A percentile compares a stretch with the other conserved stretches of the same genome.
Conservation (phyloP, 441 rosid genomes). For the Biscutella laevigata region DNA sequence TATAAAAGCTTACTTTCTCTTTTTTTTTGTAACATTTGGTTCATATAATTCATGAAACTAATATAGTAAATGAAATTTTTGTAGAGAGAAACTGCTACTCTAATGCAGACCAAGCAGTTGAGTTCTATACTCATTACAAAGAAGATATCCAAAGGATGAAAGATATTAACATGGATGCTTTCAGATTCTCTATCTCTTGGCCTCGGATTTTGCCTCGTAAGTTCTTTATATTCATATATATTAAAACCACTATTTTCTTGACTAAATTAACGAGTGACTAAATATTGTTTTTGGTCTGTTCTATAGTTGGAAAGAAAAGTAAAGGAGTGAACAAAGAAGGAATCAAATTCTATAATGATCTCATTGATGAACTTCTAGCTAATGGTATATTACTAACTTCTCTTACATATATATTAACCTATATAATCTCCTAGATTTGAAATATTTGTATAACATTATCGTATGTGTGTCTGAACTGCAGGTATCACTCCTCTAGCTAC, state of each 20-base stretch:
- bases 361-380: conserved; percentile 44
- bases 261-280: not conserved
- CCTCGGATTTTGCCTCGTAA: conserved; percentile 44
- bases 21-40: too few species aligned
- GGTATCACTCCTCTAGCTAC: conserved; percentile 45
- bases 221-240: conserved; percentile 2
- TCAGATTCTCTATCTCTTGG: conserved; percentile 58
- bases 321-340: conserved; percentile 46
- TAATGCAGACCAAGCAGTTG: conserved; percentile 26
- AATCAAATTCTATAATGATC: too few species aligned
- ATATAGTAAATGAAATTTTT: not conserved
- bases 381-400: conserved; percentile 28
- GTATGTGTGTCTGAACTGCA: not conserved
- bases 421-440: not conserved
- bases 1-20: not conserved
- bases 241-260: not conserved
- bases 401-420: not conserved
- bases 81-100: conserved; percentile 27
- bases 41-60: too few species aligned
- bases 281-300: not conserved
- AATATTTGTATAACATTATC: not conserved
- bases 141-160: conserved; percentile 42
- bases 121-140: conserved; percentile 31
- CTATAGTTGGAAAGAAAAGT: conserved; percentile 36
- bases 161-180: conserved; percentile 39